phyloP scores from a whole-genome alignment of 2,329 filamentous ascomycete species.

The Lasiodiplodia citricola region DNA sequence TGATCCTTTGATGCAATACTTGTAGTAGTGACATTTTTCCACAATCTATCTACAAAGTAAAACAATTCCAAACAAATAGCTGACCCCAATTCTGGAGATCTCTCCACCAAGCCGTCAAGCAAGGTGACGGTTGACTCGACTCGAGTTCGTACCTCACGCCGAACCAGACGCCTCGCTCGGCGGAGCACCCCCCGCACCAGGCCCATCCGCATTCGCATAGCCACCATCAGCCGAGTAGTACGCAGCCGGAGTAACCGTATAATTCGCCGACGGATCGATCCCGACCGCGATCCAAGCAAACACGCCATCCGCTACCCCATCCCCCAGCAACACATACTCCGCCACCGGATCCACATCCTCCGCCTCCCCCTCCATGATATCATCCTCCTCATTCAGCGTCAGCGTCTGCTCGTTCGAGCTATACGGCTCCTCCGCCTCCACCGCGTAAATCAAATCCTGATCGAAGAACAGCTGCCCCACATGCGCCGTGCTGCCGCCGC shows the following conservation, averaged over 20 bases:
- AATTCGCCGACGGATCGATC: constrained; percentile 13
- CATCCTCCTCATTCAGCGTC: constrained; percentile 59
- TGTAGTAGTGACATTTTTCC: no score
- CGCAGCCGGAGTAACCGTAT: constrained; percentile 24
- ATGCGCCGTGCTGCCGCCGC: constrained; percentile 59
- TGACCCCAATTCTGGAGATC: no score
- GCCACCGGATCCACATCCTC: constrained; percentile 61
- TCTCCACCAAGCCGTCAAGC: no score
- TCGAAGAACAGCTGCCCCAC: constrained; percentile 72
- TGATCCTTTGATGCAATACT: no score
- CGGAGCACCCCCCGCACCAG: no score
- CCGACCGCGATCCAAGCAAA: constrained; percentile 38
- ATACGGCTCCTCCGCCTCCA: constrained; percentile 56
- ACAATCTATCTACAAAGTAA: no score
- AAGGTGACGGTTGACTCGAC: no score
- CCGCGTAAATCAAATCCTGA: constrained; percentile 59
- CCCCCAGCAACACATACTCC: constrained; percentile 63
- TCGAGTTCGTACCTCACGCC: no score
- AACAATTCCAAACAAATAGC: no score
- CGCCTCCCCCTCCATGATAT: constrained; percentile 56
- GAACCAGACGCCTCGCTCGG: no score
- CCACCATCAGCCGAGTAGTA: constrained; percentile 22
- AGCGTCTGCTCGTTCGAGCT: constrained; percentile 49
- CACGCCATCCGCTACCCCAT: constrained; percentile 45
- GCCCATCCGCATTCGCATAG: constrained; percentile 6